phyloP scores from a whole-genome alignment of 495 filamentous ascomycete genomes.

The Jackrogersella minutella region DNA sequence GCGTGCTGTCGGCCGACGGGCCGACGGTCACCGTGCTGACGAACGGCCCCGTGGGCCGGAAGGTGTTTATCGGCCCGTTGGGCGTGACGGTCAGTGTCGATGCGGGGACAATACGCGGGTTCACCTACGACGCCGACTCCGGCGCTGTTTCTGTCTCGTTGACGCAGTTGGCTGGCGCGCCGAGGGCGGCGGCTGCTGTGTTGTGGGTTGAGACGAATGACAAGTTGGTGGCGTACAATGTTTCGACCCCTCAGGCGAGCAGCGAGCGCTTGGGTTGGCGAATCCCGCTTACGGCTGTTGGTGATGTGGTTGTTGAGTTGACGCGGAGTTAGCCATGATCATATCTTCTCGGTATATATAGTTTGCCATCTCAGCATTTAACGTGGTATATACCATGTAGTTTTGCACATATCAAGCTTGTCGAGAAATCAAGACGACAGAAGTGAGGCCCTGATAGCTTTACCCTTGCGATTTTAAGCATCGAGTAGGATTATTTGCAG shows the following conservation, averaged over 20 bases:
- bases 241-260: not conserved
- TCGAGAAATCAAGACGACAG: no score
- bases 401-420: no score
- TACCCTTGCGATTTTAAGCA: no score
- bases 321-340: not conserved
- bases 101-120: slow-evolving; percentile 50
- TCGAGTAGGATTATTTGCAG: no score
- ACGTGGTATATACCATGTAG: no score
- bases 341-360: no score
- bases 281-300: slow-evolving; percentile 13
- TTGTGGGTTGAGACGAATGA: slow-evolving; percentile 35
- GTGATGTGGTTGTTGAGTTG: slow-evolving; percentile 29
- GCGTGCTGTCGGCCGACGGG: slow-evolving; percentile 25
- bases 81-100: slow-evolving; percentile 51
- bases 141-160: slow-evolving; percentile 36
- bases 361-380: not conserved
- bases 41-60: slow-evolving; percentile 51
- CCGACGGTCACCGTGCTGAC: slow-evolving; percentile 44
- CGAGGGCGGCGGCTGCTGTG: slow-evolving; percentile 36
- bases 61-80: slow-evolving; percentile 54
- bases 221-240: not conserved
- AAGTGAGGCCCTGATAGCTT: no score
- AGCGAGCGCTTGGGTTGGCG: slow-evolving; percentile 20
- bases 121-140: slow-evolving; percentile 35
- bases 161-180: slow-evolving; percentile 32